Evolutionary conservation across 164 flowering plant genomes (phyloP).

Genomic region (Macadamia tetraphylla): DNA sequence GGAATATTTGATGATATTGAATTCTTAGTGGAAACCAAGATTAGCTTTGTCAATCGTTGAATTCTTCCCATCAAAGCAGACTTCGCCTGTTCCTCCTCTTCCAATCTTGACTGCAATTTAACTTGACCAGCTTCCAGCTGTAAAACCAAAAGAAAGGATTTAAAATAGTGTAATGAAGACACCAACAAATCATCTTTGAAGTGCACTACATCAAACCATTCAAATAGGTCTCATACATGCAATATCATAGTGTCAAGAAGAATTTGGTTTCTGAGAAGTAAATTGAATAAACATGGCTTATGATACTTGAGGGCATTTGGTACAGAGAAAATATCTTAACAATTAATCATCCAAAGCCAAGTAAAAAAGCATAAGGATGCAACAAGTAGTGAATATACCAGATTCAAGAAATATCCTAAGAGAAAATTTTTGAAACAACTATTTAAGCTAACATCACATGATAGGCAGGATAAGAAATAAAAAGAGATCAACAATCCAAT

Average conservation of each 20-base stretch:
- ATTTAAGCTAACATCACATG: too few species aligned
- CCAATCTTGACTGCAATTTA: slow-evolving; percentile 78
- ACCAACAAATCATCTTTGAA: not conserved
- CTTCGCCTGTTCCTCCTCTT: slow-evolving; percentile 90
- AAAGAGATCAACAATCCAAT: too few species aligned
- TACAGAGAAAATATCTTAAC: too few species aligned
- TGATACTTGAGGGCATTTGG: too few species aligned
- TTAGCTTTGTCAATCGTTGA: slow-evolving; percentile 78
- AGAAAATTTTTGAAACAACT: too few species aligned
- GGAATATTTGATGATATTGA: slow-evolving; percentile 41
- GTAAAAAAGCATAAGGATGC: too few species aligned
- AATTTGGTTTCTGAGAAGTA: not conserved
- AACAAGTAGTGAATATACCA: too few species aligned
- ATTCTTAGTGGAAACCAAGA: slow-evolving; percentile 81
- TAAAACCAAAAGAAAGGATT: not conserved
- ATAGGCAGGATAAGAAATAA: too few species aligned
- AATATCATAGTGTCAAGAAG: not conserved
- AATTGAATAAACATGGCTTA: too few species aligned
- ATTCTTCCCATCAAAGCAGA: slow-evolving; percentile 91
- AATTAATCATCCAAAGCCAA: too few species aligned
- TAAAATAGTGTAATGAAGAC: not conserved
- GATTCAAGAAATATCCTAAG: too few species aligned
- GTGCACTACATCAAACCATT: too few species aligned
- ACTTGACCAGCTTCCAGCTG: slow-evolving; percentile 86
- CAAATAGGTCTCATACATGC: not conserved